These are phyloP conservation scores for Sodiomyces alkalinus DNA, from an alignment of 2,329 filamentous ascomycete genomes.

Conservation along the genomic window DNA sequence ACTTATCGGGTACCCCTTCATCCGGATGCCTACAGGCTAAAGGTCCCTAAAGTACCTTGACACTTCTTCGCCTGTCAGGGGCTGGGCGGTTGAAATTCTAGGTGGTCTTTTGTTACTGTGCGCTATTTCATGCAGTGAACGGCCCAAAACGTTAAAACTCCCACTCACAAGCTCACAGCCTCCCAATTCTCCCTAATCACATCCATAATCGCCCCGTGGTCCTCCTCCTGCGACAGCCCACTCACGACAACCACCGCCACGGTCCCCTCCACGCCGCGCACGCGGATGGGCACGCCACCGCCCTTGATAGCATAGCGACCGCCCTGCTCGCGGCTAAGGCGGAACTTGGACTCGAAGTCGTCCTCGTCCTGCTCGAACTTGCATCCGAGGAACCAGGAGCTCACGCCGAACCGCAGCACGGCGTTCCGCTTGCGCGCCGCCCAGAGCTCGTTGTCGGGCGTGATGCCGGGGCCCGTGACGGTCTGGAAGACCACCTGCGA, in stretches of 20 bases:
- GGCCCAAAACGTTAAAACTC: too few species aligned
- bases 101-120: too few species aligned
- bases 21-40: too few species aligned
- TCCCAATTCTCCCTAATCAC: slow-evolving; percentile 40
- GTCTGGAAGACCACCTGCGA: slow-evolving; percentile 55
- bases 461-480: slow-evolving; percentile 48
- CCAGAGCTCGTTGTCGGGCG: slow-evolving; percentile 59
- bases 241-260: slow-evolving; percentile 63
- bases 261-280: slow-evolving; percentile 58
- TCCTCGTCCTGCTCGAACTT: slow-evolving; percentile 51
- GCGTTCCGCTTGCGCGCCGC: slow-evolving; percentile 56
- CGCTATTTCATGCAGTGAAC: too few species aligned
- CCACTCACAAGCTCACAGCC: not conserved
- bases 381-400: slow-evolving; percentile 56
- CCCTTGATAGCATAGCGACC: slow-evolving; percentile 63
- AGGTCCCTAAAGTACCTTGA: too few species aligned
- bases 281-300: slow-evolving; percentile 58
- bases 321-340: slow-evolving; percentile 38
- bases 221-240: slow-evolving; percentile 61
- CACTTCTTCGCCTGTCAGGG: too few species aligned
- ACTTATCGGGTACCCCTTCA: too few species aligned
- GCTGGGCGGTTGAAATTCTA: too few species aligned
- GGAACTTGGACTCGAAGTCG: slow-evolving; percentile 49
- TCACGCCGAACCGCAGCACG: slow-evolving; percentile 54
- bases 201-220: slow-evolving; percentile 63